A percentile compares a stretch with the other conserved stretches of the same genome.
Evolutionary conservation across 2,329 filamentous ascomycete species (phyloP).

Genomic region (Colletotrichum sp.): DNA sequence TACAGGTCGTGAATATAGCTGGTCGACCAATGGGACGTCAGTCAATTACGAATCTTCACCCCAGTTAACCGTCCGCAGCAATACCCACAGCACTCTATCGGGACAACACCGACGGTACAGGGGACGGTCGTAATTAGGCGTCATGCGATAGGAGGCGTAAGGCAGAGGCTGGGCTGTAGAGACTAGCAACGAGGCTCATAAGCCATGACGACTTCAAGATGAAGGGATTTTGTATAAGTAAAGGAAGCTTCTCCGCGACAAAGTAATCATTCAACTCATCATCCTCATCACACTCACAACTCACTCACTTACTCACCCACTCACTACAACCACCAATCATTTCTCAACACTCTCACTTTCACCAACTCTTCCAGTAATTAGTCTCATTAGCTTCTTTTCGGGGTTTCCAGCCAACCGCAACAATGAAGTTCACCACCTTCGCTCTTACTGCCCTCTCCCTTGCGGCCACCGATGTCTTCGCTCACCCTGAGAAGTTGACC

Average conservation of each 20-base stretch:
- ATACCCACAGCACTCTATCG: neutral
- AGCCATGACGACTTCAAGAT: neutral
- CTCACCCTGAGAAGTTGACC: neutral
- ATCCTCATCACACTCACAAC: neutral
- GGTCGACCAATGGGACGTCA: neutral
- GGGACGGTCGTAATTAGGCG: neutral
- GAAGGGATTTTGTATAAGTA: neutral
- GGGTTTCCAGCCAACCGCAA: neutral
- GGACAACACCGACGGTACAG: neutral
- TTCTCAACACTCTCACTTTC: neutral
- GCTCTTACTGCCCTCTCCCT: slow-evolving; percentile 1
- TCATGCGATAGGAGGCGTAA: neutral
- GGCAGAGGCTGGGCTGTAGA: neutral
- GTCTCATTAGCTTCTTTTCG: neutral
- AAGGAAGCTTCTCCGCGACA: neutral
- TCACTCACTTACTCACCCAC: neutral
- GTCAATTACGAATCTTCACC: neutral
- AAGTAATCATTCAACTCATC: neutral
- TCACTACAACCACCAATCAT: neutral
- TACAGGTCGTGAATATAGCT: neutral
- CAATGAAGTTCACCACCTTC: neutral
- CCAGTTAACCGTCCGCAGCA: neutral
- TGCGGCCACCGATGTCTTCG: neutral
- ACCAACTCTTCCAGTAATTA: neutral
- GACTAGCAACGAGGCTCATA: neutral